Base-by-base conservation (phyloP, 2,329 filamentous ascomycete genomes). In the Cladophialophora carrionii region DNA sequence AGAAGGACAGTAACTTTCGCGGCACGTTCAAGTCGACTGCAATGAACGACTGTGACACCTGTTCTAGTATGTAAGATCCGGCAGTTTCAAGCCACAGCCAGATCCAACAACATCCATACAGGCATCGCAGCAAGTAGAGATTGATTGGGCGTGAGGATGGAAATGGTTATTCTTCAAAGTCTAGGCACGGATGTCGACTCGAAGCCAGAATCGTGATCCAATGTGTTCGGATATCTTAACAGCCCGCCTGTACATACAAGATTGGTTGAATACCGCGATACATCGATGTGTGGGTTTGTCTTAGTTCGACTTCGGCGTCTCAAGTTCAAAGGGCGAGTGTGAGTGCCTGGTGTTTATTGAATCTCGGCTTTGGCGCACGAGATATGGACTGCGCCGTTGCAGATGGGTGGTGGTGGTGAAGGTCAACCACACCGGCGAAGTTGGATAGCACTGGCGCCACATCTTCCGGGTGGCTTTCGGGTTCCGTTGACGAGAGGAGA, bases 301-400 rank as follows among this genome's bases (percentile, higher is more conserved):
- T n/a, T 10, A 8, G 0, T 2, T 2, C n/a, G 12, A 26, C 46
- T 3, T 51, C n/a, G 4, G 26, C 31, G 26, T 20, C 10, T n/a
- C 1, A 5, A 20, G 20, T 41, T 34, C 31, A 26, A 52, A 31
- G 22, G 24, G 17, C 34, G 31, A 60, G 10, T 12, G 24, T n/a
- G 20, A 67, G 59, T 9, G 31, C 26, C 37, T 66, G 63, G 34
- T 68, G 66, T 59, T 41, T 63, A 29, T 60, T 53, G 41, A 68
- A 68, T 17, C 61, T 60, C n/a, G 12, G 48, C 43, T 20, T 54
- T 43, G 57, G 26, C 12, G 10, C 10, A 14, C 52, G 22, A 46
- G 22, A 29, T 6, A 32, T 22, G 3, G 14, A 4, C 22, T 61
- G 46, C 10, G 26, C 6, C 12, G 7, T 10, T 17, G 29, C 4